Conservation (phyloP, 2,329 filamentous ascomycete species). For the Gyromitra esculenta region DNA sequence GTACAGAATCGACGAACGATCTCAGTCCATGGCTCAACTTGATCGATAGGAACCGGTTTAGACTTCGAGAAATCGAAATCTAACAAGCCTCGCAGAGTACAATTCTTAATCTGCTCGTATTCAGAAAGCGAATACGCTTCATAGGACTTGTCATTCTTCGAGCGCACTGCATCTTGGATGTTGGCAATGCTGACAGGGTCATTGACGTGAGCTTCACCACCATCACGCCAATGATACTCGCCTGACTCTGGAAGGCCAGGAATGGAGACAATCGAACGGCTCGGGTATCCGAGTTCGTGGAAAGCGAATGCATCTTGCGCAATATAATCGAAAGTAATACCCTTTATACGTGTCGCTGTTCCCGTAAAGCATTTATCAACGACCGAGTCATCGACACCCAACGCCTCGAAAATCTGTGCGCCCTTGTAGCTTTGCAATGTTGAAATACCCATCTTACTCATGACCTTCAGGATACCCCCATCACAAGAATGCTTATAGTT, state of each 20-base stretch:
- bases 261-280: constrained; percentile 77
- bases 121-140: constrained; percentile 93
- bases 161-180: constrained; percentile 93
- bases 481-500: constrained; percentile 98
- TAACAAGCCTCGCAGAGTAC: constrained; percentile 89
- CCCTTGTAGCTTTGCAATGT: constrained; percentile 97
- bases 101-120: constrained; percentile 96
- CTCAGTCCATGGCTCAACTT: constrained; percentile 97
- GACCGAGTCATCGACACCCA: constrained; percentile 89
- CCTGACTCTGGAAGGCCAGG: constrained; percentile 89
- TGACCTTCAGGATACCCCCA: constrained; percentile 96
- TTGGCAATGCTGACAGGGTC: constrained; percentile 95
- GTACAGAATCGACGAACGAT: constrained; percentile 97
- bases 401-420: constrained; percentile 95
- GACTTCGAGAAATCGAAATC: constrained; percentile 95
- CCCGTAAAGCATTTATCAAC: constrained; percentile 95
- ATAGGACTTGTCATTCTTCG: constrained; percentile 98
- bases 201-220: constrained; percentile 93
- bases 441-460: constrained; percentile 99
- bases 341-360: constrained; percentile 92
- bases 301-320: constrained; percentile 94
- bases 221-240: constrained; percentile 98
- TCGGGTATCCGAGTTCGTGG: constrained; percentile 91
- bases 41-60: constrained; percentile 87
- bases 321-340: constrained; percentile 91